Percentiles rank a stretch among this genome's conserved stretches.
These are phyloP conservation scores for Ricinus communis DNA, from an alignment of 345 rosid genomes.

Conservation along the genomic window DNA sequence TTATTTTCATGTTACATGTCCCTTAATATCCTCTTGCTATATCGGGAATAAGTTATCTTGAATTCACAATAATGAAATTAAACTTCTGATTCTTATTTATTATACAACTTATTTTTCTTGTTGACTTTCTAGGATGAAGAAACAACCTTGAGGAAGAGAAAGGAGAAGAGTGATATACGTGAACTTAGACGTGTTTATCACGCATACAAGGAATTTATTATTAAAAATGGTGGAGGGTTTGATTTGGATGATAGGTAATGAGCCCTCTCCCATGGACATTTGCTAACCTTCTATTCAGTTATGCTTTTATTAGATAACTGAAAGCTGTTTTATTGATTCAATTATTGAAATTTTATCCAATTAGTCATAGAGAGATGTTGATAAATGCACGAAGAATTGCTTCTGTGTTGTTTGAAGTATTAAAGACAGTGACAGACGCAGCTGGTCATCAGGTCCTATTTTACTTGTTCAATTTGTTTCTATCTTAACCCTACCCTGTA, in stretches of 20 bases:
- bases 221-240: constrained; percentile 44
- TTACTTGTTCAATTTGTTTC: constrained; percentile 3
- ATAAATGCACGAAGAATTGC: constrained; percentile 59
- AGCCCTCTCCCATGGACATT: not conserved
- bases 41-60: not conserved
- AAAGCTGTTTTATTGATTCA: constrained; percentile 14
- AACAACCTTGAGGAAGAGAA: constrained; percentile 42
- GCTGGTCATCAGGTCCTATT: constrained; percentile 63
- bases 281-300: constrained; percentile 5
- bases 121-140: constrained; percentile 60
- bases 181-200: constrained; percentile 80
- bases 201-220: constrained; percentile 55
- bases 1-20: not conserved
- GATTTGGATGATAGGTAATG: constrained; percentile 54
- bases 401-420: constrained; percentile 70
- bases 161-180: constrained; percentile 58
- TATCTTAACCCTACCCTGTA: not conserved
- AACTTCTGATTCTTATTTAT: not conserved
- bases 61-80: not conserved
- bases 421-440: constrained; percentile 54
- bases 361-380: constrained; percentile 58
- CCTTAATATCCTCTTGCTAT: not conserved
- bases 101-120: constrained; percentile 1
- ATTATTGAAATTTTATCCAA: constrained; percentile 9
- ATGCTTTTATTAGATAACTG: constrained; percentile 1